Evolutionary conservation across 2,329 filamentous ascomycete species (phyloP), one percentile per base, ranked within the genome.

Genomic region (Cladorrhinum sp.): DNA sequence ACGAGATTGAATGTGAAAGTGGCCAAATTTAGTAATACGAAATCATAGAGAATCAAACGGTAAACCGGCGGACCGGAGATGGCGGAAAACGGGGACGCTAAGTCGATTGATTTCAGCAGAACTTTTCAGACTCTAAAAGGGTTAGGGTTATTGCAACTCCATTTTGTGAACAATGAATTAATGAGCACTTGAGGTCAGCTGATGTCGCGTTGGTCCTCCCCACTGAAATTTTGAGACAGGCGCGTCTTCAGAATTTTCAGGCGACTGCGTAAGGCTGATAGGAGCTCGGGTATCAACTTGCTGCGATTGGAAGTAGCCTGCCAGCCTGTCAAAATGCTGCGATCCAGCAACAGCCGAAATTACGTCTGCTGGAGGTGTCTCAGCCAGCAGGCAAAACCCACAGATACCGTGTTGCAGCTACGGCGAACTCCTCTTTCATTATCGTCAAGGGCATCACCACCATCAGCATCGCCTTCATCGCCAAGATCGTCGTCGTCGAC

Each of bases 291-390:
- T 36, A 36, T 12, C 32, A 36, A 36, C 32, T 16, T 12, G 9
- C 32, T 36, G 32, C 25, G 25, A 2, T 3, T n/a, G 36, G 41
- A 13, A 29, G 22, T 20, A 25, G 32, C 48, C 32, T n/a, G 24
- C 16, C 41, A 45, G 22, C 23, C 16, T 13, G 22, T 36, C 56
- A 53, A 56, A 10, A 69, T 68, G 66, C 53, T 67, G 59, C 67
- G 65, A 58, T 60, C 60, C 23, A 36, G 38, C 18, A 57, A 60
- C 56, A 60, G 60, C 49, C 64, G 61, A 50, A 61, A 62, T 9
- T 70, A 70, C 62, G 62, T 68, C 51, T 70, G 68, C 63, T 70
- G 67, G 68, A 61, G 64, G 55, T 69, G 67, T 63, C 62, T 68
- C 27, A 48, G 55, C 20, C 62, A 55, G 23, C 25, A 20, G 48